A percentile compares a stretch with the other conserved stretches of the same genome.
Evolutionary conservation across 1,284 basidiomycete species (phyloP).

Genomic region (Microstroma glucosiphilum): DNA sequence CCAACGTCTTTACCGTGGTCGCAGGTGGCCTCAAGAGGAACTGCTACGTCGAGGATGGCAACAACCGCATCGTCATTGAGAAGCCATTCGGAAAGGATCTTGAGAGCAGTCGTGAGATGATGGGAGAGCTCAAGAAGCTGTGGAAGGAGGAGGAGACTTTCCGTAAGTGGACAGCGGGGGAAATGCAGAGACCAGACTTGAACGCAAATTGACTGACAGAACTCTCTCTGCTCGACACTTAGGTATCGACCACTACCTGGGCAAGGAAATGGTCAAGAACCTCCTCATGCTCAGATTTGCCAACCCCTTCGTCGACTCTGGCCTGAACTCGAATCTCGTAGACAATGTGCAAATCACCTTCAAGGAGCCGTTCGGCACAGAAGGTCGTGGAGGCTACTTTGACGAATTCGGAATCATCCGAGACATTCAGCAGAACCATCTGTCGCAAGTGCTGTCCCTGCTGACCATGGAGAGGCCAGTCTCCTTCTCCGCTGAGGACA

Average conservation of each 20-base stretch:
- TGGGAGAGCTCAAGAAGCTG: conserved; percentile 44
- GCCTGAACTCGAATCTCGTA: conserved; percentile 50
- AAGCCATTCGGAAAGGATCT: conserved; percentile 50
- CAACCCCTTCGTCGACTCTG: conserved; percentile 46
- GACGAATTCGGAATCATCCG: conserved; percentile 53
- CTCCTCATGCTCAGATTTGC: conserved; percentile 46
- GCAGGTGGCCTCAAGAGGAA: conserved; percentile 44
- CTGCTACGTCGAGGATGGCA: conserved; percentile 40
- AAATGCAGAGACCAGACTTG: no score
- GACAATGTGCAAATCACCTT: conserved; percentile 52
- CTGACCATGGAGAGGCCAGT: conserved; percentile 51
- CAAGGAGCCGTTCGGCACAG: conserved; percentile 52
- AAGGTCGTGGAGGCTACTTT: conserved; percentile 53
- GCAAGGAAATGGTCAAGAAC: conserved; percentile 51
- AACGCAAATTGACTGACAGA: background rate
- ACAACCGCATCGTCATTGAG: conserved; percentile 48
- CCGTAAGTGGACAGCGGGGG: conserved; percentile 16
- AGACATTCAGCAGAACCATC: conserved; percentile 52
- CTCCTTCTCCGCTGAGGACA: conserved; percentile 49
- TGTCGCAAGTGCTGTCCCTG: conserved; percentile 49
- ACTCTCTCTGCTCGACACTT: no score
- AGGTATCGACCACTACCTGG: conserved; percentile 49
- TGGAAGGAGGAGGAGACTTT: conserved; percentile 51
- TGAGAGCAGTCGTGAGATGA: conserved; percentile 46
- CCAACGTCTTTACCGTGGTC: conserved; percentile 48